These are phyloP conservation scores for Moesziomyces sp. DNA, from an alignment of 1,284 basidiomycete species.

Conservation along the genomic window DNA sequence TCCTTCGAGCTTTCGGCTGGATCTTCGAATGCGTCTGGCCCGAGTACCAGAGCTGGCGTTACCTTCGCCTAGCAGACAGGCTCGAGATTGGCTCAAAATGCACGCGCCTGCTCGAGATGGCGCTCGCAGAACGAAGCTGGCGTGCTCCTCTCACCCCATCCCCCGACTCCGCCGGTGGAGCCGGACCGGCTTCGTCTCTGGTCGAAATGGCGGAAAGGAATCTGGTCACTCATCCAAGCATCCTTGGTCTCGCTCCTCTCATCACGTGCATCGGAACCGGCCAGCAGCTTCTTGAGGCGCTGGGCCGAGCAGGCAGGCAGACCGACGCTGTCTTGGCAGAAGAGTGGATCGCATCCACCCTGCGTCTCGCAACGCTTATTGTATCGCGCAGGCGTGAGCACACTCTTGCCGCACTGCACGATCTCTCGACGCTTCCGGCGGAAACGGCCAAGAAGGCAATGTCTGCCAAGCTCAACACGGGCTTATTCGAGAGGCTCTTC, in stretches of 20 bases:
- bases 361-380: conserved; percentile 72
- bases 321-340: conserved; percentile 78
- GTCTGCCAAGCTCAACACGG: conserved; percentile 27
- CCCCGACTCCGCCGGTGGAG: conserved; percentile 62
- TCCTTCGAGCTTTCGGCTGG: conserved; percentile 79
- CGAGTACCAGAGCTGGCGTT: conserved; percentile 84
- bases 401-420: conserved; percentile 31
- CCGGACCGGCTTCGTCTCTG: conserved; percentile 20
- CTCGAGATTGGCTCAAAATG: conserved; percentile 81
- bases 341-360: conserved; percentile 75
- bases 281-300: conserved; percentile 73
- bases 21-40: conserved; percentile 86
- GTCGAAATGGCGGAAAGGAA: conserved; percentile 75
- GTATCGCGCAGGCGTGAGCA: conserved; percentile 42
- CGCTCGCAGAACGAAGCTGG: conserved; percentile 72
- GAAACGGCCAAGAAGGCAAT: conserved; percentile 43
- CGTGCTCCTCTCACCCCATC: conserved; percentile 9
- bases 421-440: conserved; percentile 42
- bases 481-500: conserved; percentile 52
- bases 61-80: conserved; percentile 78
- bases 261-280: conserved; percentile 77
- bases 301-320: conserved; percentile 76
- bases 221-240: conserved; percentile 77
- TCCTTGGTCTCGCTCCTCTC: conserved; percentile 79
- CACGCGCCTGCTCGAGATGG: conserved; percentile 75